Evolutionary conservation across 306 rosid genomes (phyloP).

Genomic region (Trifolium repens): DNA sequence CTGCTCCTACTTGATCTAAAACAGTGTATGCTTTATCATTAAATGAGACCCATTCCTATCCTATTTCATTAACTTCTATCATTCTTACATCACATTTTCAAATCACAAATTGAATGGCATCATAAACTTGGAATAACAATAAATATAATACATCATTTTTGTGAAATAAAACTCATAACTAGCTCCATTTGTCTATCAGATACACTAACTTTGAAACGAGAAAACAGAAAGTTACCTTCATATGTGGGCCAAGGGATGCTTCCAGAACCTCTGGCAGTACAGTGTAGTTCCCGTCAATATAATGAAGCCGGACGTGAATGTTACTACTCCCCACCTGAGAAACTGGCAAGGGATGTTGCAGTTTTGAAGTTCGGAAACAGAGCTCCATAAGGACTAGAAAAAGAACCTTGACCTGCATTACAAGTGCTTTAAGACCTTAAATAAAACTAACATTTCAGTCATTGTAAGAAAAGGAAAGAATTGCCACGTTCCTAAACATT

Average conservation of each 20-base stretch:
- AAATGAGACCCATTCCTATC: conserved; percentile 11
- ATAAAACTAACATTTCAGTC: conserved; percentile 10
- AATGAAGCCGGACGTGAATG: conserved; percentile 93
- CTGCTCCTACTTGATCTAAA: conserved; percentile 4
- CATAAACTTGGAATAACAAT: conserved; percentile 15
- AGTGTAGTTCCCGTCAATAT: conserved; percentile 90
- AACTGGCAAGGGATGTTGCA: conserved; percentile 83
- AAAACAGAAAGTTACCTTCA: conserved; percentile 69
- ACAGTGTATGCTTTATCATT: conserved; percentile 13
- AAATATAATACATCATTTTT: conserved; percentile 4
- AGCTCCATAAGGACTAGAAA: conserved; percentile 90
- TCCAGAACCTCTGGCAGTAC: conserved; percentile 95
- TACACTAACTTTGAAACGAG: conserved; percentile 19
- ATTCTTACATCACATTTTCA: conserved; percentile 30
- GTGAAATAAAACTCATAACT: conserved; percentile 21
- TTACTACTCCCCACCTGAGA: conserved; percentile 89
- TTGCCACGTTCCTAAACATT: conserved; percentile 7
- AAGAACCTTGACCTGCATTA: conserved; percentile 82
- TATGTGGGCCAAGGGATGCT: conserved; percentile 92
- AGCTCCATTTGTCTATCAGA: conserved; percentile 29
- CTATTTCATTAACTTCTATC: conserved; percentile 4
- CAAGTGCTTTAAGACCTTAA: conserved; percentile 29
- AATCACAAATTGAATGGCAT: conserved; percentile 20
- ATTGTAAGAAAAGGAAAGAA: conserved; percentile 30
- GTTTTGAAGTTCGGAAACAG: conserved; percentile 75